A percentile compares a stretch with the other conserved stretches of the same genome.
Conservation (phyloP, 73 alveolate species). For the Paramecium pentaurelia region DNA sequence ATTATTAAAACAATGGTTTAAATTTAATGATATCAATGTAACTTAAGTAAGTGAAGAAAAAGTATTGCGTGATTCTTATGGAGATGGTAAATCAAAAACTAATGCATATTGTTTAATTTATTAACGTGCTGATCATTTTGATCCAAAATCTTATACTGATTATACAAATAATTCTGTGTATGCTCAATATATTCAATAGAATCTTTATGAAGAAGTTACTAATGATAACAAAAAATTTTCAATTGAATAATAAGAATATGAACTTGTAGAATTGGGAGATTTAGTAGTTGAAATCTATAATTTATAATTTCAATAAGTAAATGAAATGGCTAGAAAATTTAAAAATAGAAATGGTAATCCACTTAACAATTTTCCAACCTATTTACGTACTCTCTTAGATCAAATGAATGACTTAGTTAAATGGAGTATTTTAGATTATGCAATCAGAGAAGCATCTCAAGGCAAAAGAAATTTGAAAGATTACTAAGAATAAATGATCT, state of each 20-base stretch:
- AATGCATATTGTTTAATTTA: slow-evolving; percentile 42
- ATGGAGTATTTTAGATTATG: slow-evolving; percentile 17
- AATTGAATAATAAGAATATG: not conserved
- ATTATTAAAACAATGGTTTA: slow-evolving; percentile 62
- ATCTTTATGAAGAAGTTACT: not conserved
- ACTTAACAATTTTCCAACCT: not conserved
- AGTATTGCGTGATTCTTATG: slow-evolving; percentile 61
- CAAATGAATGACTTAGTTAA: slow-evolving; percentile 4
- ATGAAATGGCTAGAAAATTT: not conserved
- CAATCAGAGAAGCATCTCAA: slow-evolving; percentile 51
- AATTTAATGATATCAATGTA: slow-evolving; percentile 76
- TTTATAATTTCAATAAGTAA: not conserved
- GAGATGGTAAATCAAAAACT: slow-evolving; percentile 40
- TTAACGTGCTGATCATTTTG: not conserved
- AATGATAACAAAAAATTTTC: not conserved
- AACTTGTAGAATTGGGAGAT: slow-evolving; percentile 16
- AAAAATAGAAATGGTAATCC: not conserved
- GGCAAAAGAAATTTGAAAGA: not conserved
- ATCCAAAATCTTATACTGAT: not conserved
- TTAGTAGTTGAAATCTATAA: not conserved
- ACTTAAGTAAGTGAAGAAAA: slow-evolving; percentile 65
- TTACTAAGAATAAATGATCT: not conserved
- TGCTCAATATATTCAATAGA: not conserved
- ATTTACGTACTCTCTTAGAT: not conserved
- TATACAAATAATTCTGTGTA: not conserved